Conservation (phyloP, 345 rosid genomes). For the Aurinia saxatilis region DNA sequence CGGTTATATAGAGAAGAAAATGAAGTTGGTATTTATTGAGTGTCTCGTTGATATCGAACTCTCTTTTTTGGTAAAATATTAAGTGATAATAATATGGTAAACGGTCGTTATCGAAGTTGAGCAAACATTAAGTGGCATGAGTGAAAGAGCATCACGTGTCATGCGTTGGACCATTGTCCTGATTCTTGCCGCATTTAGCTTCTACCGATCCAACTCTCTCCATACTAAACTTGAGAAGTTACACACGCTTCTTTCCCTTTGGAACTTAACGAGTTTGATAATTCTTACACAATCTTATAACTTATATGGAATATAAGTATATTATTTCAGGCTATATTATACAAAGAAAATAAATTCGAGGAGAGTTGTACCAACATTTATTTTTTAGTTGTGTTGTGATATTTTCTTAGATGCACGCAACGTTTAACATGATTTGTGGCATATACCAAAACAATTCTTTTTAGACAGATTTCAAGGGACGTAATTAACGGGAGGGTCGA, state of each 20-base stretch:
- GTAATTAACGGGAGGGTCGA: background rate
- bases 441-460: background rate
- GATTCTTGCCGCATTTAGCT: conserved; percentile 22
- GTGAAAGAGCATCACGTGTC: conserved; percentile 17
- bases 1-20: too few relatives aligned
- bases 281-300: too few relatives aligned
- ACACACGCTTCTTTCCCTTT: conserved; percentile 12
- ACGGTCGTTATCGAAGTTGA: background rate
- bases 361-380: background rate
- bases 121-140: conserved; percentile 2
- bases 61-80: background rate
- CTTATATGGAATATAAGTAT: background rate
- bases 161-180: conserved; percentile 7
- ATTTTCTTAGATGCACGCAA: conserved; percentile 13
- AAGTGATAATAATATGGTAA: conserved; percentile 1
- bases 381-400: background rate
- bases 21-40: too few relatives aligned
- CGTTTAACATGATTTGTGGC: conserved; percentile 8
- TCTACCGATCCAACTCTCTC: conserved; percentile 5
- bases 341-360: background rate
- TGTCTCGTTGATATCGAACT: background rate
- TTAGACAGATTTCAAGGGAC: background rate
- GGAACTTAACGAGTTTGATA: background rate
- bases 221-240: background rate
- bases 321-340: background rate